Conservation (phyloP, 352 stramenopile genomes). For the Thraustotheca clavata region DNA sequence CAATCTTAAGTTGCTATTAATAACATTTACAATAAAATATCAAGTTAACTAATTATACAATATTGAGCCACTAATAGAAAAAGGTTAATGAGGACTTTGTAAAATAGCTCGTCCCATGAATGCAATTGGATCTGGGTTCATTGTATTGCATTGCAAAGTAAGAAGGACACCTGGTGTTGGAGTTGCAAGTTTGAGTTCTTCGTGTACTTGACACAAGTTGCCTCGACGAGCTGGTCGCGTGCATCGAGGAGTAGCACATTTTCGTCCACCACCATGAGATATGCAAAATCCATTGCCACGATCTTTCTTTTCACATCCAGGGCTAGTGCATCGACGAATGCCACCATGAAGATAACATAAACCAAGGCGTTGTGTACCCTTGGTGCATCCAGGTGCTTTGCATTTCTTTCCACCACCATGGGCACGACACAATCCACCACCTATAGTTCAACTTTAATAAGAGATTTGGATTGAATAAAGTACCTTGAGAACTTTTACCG, state of each 20-base stretch:
- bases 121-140: background rate
- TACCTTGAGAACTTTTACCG: conserved; percentile 60
- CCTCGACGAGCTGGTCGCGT: conserved; percentile 60
- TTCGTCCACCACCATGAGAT: conserved; percentile 60
- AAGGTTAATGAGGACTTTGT: background rate
- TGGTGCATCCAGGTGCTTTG: conserved; percentile 49
- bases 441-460: conserved; percentile 8
- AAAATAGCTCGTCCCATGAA: conserved; percentile 18
- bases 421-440: conserved; percentile 49
- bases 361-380: conserved; percentile 65
- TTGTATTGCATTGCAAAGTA: background rate
- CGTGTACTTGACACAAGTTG: conserved; percentile 67
- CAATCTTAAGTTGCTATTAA: no score
- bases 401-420: conserved; percentile 71
- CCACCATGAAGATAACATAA: conserved; percentile 76
- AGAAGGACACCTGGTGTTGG: background rate
- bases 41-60: no score
- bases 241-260: conserved; percentile 50
- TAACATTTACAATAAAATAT: no score
- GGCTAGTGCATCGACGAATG: conserved; percentile 57
- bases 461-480: no score
- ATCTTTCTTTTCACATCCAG: conserved; percentile 76
- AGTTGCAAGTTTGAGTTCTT: conserved; percentile 20
- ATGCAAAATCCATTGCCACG: conserved; percentile 77
- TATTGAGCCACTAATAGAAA: conserved; percentile 4